Evolutionary conservation across 306 rosid genomes (phyloP), one percentile per base, ranked within the genome.

Genomic region (Vicia faba): DNA sequence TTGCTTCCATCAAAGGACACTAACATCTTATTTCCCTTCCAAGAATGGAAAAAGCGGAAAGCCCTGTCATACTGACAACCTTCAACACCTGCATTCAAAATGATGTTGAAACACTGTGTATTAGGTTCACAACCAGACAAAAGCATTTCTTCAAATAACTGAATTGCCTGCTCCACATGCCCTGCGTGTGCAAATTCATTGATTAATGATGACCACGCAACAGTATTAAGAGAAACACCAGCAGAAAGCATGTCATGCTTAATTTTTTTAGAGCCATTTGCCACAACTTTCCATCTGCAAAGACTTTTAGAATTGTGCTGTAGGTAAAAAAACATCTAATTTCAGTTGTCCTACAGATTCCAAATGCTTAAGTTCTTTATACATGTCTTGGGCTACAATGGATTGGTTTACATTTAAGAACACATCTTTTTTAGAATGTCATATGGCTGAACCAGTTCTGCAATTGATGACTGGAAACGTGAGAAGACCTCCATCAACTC

Each of bases 281-380:
- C 96, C 96, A 89, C 73, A 87, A 61, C 58, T 82, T 92, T 61
- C 83, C 96, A 84, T 87, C 96, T 14, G 96, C 89, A 63, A 92
- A 85, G 67, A 89, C 96, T 96, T 92, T 92, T 64, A 89, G 83
- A 69, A 92, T 86, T 33, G 98, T 92, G 85, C 98, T 89, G 93
- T 92, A 92, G 53, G 98, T 92, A n/a, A n/a, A 80, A 89, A 92
- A 79, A 89, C 93, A 75, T 89, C 93, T n/a, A n/a, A n/a, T n/a
- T n/a, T n/a, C n/a, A n/a, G n/a, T n/a, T n/a, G n/a, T n/a, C n/a
- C n/a, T n/a, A n/a, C n/a, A n/a, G n/a, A n/a, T n/a, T n/a, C n/a
- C n/a, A n/a, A n/a, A n/a, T n/a, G n/a, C n/a, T n/a, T n/a, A n/a
- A n/a, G n/a, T n/a, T n/a, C n/a, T n/a, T n/a, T n/a, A n/a, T n/a